Percentiles rank a stretch among this genome's conserved stretches.
Evolutionary conservation across 768 basidiomycete species (phyloP).

Genomic region (Trametes maxima): DNA sequence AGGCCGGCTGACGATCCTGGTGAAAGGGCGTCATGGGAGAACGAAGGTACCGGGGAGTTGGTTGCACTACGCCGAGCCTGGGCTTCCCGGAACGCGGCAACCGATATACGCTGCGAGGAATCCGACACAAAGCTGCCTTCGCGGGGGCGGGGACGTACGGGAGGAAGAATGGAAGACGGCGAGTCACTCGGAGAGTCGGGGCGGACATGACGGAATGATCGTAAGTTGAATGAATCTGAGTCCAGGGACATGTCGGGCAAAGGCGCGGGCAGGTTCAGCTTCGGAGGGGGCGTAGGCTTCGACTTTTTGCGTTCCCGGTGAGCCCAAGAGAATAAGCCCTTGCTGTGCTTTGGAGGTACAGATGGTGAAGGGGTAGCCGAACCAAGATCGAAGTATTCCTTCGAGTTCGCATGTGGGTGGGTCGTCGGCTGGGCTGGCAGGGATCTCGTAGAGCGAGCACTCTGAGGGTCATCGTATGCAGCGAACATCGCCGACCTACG

Average conservation of each 20-base stretch:
- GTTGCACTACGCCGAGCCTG: slow-evolving; percentile 66
- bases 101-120: slow-evolving; percentile 72
- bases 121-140: slow-evolving; percentile 62
- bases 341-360: slow-evolving; percentile 35
- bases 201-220: slow-evolving; percentile 70
- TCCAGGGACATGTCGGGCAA: slow-evolving; percentile 23
- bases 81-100: slow-evolving; percentile 80
- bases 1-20: slow-evolving; percentile 22
- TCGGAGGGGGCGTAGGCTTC: slow-evolving; percentile 36
- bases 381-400: slow-evolving; percentile 14
- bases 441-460: slow-evolving; percentile 62
- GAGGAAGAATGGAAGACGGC: slow-evolving; percentile 32
- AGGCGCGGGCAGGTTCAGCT: slow-evolving; percentile 23
- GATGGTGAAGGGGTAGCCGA: slow-evolving; percentile 9
- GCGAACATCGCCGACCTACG: slow-evolving; percentile 67
- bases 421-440: slow-evolving; percentile 47
- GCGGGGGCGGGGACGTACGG: slow-evolving; percentile 48
- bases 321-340: slow-evolving; percentile 46
- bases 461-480: slow-evolving; percentile 53
- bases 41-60: slow-evolving; percentile 60
- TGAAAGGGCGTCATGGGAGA: slow-evolving; percentile 25
- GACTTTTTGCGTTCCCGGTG: slow-evolving; percentile 45
- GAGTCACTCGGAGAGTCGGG: slow-evolving; percentile 43
- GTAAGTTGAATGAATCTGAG: slow-evolving; percentile 65
- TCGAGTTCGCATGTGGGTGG: slow-evolving; percentile 10